A percentile compares a stretch with the other conserved stretches of the same genome.
Evolutionary conservation across 768 basidiomycete species (phyloP).

Genomic region (Clitopilus hobsonii): DNA sequence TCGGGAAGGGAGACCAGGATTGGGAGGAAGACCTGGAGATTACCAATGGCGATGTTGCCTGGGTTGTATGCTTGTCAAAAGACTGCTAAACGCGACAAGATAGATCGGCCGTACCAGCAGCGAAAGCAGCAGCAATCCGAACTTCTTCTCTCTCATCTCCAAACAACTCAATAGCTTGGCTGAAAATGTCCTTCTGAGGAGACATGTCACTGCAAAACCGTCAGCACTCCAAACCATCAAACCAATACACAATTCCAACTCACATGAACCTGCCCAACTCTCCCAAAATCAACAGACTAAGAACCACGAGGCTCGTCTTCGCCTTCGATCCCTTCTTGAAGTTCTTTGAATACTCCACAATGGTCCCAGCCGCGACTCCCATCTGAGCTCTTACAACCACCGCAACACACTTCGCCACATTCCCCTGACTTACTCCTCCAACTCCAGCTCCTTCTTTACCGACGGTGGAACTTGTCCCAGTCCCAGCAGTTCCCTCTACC

Average conservation of each 20-base stretch:
- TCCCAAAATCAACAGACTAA: constrained; percentile 86
- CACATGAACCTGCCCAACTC: constrained; percentile 92
- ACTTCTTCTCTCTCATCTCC: constrained; percentile 78
- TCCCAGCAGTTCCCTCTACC: too few relatives aligned
- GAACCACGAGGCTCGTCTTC: constrained; percentile 62
- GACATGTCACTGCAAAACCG: constrained; percentile 73
- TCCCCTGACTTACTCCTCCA: constrained; percentile 49
- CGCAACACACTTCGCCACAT: constrained; percentile 83
- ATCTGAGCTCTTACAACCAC: constrained; percentile 72
- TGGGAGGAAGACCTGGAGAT: constrained; percentile 82
- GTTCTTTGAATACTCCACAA: constrained; percentile 79
- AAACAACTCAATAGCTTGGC: constrained; percentile 69
- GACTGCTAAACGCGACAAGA: background rate
- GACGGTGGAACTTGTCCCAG: too few relatives aligned
- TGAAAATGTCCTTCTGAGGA: constrained; percentile 74
- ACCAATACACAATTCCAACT: too few relatives aligned
- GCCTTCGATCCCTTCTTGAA: constrained; percentile 67
- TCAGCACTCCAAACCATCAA: constrained; percentile 2
- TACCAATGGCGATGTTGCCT: constrained; percentile 97
- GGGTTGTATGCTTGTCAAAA: background rate
- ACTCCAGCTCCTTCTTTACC: background rate
- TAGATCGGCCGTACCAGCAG: constrained; percentile 56
- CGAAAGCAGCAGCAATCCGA: constrained; percentile 89
- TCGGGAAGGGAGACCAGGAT: constrained; percentile 75
- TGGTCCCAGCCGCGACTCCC: constrained; percentile 72